phyloP scores from a whole-genome alignment of 352 stramenopile species.

The Pythium dissimile region DNA sequence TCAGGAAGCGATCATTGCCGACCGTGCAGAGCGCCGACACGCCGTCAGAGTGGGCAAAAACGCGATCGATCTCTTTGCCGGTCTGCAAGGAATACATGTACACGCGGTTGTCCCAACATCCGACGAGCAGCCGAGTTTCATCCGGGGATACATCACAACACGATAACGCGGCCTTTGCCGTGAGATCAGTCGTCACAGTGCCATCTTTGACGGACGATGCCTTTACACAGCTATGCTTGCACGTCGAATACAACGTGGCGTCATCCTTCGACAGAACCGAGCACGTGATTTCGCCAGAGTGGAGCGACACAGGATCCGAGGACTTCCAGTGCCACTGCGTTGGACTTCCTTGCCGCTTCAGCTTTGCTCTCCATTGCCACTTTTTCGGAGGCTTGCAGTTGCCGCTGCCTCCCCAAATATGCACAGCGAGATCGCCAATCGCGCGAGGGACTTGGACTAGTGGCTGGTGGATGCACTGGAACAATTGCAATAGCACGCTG shows the following conservation, averaged over 20 bases:
- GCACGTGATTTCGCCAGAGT: slow-evolving; percentile 62
- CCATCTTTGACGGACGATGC: slow-evolving; percentile 34
- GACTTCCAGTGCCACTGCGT: slow-evolving; percentile 55
- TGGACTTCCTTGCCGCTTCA: slow-evolving; percentile 29
- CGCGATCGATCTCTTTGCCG: slow-evolving; percentile 52
- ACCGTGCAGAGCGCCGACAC: slow-evolving; percentile 69
- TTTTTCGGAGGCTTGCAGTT: slow-evolving; percentile 40
- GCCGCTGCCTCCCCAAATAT: slow-evolving; percentile 32
- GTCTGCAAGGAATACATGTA: slow-evolving; percentile 70
- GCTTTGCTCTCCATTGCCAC: slow-evolving; percentile 49
- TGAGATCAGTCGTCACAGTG: slow-evolving; percentile 27
- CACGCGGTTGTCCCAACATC: slow-evolving; percentile 71
- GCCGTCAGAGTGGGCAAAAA: slow-evolving; percentile 60
- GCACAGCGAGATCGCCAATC: slow-evolving; percentile 30
- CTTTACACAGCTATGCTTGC: slow-evolving; percentile 68
- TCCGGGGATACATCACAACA: slow-evolving; percentile 72
- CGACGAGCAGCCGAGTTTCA: slow-evolving; percentile 55
- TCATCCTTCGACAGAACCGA: slow-evolving; percentile 51
- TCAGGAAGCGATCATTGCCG: slow-evolving; percentile 45
- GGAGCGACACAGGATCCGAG: slow-evolving; percentile 31
- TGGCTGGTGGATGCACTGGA: slow-evolving; percentile 44
- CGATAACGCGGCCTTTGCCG: slow-evolving; percentile 39
- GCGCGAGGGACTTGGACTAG: slow-evolving; percentile 33
- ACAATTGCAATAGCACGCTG: slow-evolving; percentile 15
- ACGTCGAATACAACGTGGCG: slow-evolving; percentile 54